Evolutionary conservation across 2,329 filamentous ascomycete genomes (phyloP), one percentile per base, ranked within the genome.

Genomic region (Boeremia exigua): DNA sequence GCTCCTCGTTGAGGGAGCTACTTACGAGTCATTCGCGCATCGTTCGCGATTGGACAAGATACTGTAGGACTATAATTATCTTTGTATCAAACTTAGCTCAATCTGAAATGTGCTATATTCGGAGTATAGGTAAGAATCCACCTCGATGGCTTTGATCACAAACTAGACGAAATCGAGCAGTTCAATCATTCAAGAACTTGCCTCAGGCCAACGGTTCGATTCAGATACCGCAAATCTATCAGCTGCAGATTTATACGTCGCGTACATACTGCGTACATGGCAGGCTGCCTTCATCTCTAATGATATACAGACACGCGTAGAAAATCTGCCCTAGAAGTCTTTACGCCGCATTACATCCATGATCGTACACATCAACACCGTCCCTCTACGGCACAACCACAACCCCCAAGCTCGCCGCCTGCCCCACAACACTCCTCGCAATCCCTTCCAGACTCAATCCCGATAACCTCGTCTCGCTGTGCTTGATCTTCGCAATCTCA

Each of bases 401-500:
- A 9, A 82, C 77, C 2, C 80, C 80, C 56, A 81, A 75, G 65
- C 80, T 82, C 49, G 73, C 79, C 48, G 80, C 80, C 73, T 82
- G 80, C 53, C 77, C 84, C 39, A 80, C 67, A 27, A 93, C 91
- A 19, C 92, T 94, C 62, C 90, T 85, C 25, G 87, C 82, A 69
- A 98, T 75, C 0, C 90, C 92, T 78, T 97, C 92, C 30, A 96
- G 84, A 62, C 88, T 92, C 88, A 93, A 90, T 0, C 89, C 88
- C 72, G 67, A 72, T 62, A 82, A 61, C 53, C 80, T 68, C 36
- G 67, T 70, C 76, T 82, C 80, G 2, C 65, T 62, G 50, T 77
- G 89, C 84, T 99, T 99, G 72, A 99, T 96, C 82, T 91, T 93
- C 63, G 95, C 95, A 77, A 99, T 98, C 80, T 98, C 94, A 79